phyloP scores from a whole-genome alignment of 768 basidiomycete genomes.

The Tylopilus sp. region DNA sequence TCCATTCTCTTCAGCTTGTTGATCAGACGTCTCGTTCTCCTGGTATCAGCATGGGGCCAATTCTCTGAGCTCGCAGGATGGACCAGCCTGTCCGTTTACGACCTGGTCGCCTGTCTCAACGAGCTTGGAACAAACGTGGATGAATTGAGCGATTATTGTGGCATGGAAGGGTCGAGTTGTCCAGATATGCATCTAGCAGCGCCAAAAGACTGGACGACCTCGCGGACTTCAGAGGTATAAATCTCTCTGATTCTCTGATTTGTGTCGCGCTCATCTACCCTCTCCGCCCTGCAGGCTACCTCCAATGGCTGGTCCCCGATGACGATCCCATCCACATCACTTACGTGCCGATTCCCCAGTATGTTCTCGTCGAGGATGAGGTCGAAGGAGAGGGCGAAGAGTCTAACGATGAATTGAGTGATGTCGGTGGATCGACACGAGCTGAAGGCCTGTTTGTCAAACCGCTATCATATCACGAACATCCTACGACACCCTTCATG shows the following conservation, averaged over 20 bases:
- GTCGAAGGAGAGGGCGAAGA: slow-evolving; percentile 32
- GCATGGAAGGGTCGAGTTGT: slow-evolving; percentile 66
- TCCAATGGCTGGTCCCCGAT: slow-evolving; percentile 52
- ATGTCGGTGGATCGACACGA: background rate
- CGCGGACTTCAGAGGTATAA: slow-evolving; percentile 67
- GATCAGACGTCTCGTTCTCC: slow-evolving; percentile 64
- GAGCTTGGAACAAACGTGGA: slow-evolving; percentile 71
- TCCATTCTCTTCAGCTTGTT: slow-evolving; percentile 72
- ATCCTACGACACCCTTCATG: slow-evolving; percentile 31
- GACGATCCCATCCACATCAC: slow-evolving; percentile 56
- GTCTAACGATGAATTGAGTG: slow-evolving; percentile 29
- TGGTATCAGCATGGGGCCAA: slow-evolving; percentile 64
- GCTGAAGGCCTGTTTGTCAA: slow-evolving; percentile 14
- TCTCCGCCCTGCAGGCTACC: slow-evolving; percentile 48
- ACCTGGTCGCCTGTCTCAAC: slow-evolving; percentile 64
- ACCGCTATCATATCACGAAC: slow-evolving; percentile 29
- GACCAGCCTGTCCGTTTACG: slow-evolving; percentile 49
- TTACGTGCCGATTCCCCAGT: slow-evolving; percentile 40
- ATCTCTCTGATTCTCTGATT: slow-evolving; percentile 13
- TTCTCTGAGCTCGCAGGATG: slow-evolving; percentile 78
- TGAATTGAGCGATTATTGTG: slow-evolving; percentile 65
- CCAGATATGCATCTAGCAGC: slow-evolving; percentile 63
- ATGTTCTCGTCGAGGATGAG: slow-evolving; percentile 1
- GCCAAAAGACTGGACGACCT: slow-evolving; percentile 68
- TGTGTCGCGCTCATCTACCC: slow-evolving; percentile 1